phyloP scores from a whole-genome alignment of 129 eudicot genomes.

The Arctium lappa region DNA sequence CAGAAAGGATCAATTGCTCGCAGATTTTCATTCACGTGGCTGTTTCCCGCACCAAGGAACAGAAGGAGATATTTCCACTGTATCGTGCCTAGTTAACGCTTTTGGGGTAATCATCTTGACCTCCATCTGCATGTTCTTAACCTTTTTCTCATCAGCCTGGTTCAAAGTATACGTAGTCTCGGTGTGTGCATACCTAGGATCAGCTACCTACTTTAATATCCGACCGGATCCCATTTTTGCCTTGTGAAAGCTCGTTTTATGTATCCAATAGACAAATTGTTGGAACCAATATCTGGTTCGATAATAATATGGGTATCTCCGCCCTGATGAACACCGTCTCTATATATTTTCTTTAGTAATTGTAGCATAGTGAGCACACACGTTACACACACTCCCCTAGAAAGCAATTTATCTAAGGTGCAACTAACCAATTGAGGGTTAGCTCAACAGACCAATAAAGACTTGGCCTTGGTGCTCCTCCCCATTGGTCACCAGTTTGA shows the following conservation, averaged over 20 bases:
- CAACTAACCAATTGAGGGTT: neutral
- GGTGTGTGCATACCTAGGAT: slow-evolving; percentile 60
- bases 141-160: slow-evolving; percentile 59
- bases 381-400: neutral
- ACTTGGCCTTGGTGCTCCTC: neutral
- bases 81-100: slow-evolving; percentile 48
- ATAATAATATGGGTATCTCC: slow-evolving; percentile 4
- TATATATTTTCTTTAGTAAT: neutral
- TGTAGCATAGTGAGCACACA: neutral
- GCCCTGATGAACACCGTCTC: neutral
- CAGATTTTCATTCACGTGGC: slow-evolving; percentile 53
- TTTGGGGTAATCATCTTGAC: slow-evolving; percentile 58
- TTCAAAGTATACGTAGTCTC: slow-evolving; percentile 49
- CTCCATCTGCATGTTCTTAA: slow-evolving; percentile 38
- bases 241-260: slow-evolving; percentile 26
- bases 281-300: neutral
- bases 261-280: slow-evolving; percentile 4
- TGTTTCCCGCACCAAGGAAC: slow-evolving; percentile 70
- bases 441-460: neutral
- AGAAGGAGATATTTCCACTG: slow-evolving; percentile 49
- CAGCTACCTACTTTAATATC: slow-evolving; percentile 64
- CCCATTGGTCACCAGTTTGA: neutral
- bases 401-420: neutral
- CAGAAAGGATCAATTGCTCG: slow-evolving; percentile 65
- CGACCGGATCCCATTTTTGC: slow-evolving; percentile 57